These are phyloP conservation scores for Leucocoprinus leucothites DNA, from an alignment of 768 basidiomycete species.

Conservation along the genomic window DNA sequence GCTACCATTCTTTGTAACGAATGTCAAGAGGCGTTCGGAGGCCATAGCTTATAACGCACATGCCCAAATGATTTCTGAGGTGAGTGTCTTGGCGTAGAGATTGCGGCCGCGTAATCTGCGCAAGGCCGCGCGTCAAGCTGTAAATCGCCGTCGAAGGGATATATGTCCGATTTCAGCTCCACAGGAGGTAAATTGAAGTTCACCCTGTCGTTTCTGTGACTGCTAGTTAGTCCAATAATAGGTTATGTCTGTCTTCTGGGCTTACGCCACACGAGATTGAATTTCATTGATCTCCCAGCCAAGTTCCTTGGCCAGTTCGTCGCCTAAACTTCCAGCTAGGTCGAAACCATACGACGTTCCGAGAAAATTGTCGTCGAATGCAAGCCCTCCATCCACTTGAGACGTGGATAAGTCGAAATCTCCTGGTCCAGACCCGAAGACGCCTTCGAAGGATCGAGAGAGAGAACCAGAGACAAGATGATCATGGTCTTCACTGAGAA, in stretches of 20 bases:
- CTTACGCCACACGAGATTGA: neutral
- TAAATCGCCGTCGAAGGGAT: neutral
- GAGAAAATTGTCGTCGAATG: slow-evolving; percentile 53
- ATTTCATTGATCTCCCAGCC: slow-evolving; percentile 49
- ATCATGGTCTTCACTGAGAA: slow-evolving; percentile 69
- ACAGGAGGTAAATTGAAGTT: neutral
- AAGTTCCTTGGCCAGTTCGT: slow-evolving; percentile 72
- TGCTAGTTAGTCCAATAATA: neutral
- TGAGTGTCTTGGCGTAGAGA: neutral
- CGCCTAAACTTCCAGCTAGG: slow-evolving; percentile 58
- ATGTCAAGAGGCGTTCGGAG: neutral
- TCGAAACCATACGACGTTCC: slow-evolving; percentile 52
- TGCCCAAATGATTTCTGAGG: neutral
- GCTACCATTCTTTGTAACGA: neutral
- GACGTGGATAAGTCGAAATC: slow-evolving; percentile 50
- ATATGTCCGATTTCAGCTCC: neutral
- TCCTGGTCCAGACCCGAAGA: slow-evolving; percentile 6
- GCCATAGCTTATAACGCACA: neutral
- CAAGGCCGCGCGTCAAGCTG: neutral
- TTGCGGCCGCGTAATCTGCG: neutral
- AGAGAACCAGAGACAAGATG: slow-evolving; percentile 65
- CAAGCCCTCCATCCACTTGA: slow-evolving; percentile 45
- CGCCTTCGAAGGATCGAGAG: slow-evolving; percentile 52
- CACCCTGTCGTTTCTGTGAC: neutral
- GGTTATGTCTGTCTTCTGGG: neutral